Conservation (phyloP, 2,329 filamentous ascomycete species). For the Fusarium pseudoanthophilum region DNA sequence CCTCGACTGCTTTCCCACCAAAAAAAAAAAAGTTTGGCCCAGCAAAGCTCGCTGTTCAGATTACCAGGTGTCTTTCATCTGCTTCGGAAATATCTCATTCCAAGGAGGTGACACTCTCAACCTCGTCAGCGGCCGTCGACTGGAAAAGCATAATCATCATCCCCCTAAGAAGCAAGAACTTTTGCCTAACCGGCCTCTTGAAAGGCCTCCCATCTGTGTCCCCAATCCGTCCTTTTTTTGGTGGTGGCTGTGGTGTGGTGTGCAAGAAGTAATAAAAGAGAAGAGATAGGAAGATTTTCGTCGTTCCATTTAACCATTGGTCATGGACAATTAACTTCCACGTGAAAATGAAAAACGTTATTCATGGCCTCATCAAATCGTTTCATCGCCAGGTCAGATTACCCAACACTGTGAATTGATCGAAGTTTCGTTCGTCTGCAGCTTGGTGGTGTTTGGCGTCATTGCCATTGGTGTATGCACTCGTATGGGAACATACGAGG, state of each 20-base stretch:
- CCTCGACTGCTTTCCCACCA: conserved; percentile 35
- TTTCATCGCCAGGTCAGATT: conserved; percentile 40
- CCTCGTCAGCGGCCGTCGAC: conserved; percentile 33
- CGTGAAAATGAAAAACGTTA: conserved; percentile 40
- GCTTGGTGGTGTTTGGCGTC: conserved; percentile 34
- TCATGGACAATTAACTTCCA: conserved; percentile 29
- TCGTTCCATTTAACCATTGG: conserved; percentile 27
- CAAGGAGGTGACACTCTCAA: conserved; percentile 32
- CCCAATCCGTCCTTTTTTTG: conserved; percentile 34
- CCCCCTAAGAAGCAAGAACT: conserved; percentile 38
- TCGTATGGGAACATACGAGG: conserved; percentile 49
- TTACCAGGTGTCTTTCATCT: conserved; percentile 26
- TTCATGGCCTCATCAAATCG: conserved; percentile 45
- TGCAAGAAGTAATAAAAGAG: conserved; percentile 18
- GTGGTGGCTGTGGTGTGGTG: conserved; percentile 35
- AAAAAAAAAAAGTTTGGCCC: conserved; percentile 36
- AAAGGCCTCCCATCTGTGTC: conserved; percentile 18
- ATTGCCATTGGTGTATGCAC: conserved; percentile 41
- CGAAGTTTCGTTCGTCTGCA: conserved; percentile 39
- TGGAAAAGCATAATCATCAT: conserved; percentile 34
- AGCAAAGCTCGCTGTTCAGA: conserved; percentile 29
- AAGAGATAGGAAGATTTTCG: conserved; percentile 29
- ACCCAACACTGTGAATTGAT: conserved; percentile 35
- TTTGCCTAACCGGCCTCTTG: conserved; percentile 31
- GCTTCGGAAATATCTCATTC: conserved; percentile 41